Evolutionary conservation across 208 protist species (phyloP).

Genomic region (Leishmania gerbilli): DNA sequence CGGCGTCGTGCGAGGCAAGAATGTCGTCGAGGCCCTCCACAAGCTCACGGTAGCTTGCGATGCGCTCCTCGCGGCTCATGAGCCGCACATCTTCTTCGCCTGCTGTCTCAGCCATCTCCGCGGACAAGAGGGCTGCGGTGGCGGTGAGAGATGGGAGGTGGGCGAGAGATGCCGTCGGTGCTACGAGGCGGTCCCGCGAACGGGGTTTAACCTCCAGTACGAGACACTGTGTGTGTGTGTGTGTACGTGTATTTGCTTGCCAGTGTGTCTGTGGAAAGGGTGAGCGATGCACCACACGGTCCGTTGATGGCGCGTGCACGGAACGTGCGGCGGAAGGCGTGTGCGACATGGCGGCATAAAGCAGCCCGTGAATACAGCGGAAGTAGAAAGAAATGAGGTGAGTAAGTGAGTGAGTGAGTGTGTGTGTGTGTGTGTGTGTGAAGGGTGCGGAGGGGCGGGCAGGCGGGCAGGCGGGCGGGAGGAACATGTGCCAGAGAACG

Average conservation of each 20-base stretch:
- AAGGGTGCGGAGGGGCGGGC: not conserved
- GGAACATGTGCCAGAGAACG: not conserved
- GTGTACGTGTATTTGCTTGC: not conserved
- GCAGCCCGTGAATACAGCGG: not conserved
- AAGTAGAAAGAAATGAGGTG: not conserved
- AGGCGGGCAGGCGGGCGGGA: not conserved
- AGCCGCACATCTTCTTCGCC: constrained; percentile 29
- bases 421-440: too few species aligned
- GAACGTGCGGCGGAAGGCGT: not conserved
- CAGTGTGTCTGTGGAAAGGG: not conserved
- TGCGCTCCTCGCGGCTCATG: constrained; percentile 31
- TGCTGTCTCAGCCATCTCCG: not conserved
- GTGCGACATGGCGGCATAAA: not conserved
- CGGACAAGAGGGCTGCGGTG: not conserved
- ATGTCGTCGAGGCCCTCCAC: constrained; percentile 31
- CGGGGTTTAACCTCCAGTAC: not conserved
- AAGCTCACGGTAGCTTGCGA: constrained; percentile 34
- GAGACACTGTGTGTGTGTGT: not conserved
- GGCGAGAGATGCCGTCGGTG: not conserved
- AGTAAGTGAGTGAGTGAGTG: not conserved
- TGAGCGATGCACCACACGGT: not conserved
- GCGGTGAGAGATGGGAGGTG: not conserved
- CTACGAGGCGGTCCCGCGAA: not conserved
- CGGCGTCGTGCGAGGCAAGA: constrained; percentile 16
- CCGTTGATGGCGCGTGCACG: not conserved